Evolutionary conservation across 1,139 yeast species (phyloP).

Genomic region (Entelexis paramagnoliae): DNA sequence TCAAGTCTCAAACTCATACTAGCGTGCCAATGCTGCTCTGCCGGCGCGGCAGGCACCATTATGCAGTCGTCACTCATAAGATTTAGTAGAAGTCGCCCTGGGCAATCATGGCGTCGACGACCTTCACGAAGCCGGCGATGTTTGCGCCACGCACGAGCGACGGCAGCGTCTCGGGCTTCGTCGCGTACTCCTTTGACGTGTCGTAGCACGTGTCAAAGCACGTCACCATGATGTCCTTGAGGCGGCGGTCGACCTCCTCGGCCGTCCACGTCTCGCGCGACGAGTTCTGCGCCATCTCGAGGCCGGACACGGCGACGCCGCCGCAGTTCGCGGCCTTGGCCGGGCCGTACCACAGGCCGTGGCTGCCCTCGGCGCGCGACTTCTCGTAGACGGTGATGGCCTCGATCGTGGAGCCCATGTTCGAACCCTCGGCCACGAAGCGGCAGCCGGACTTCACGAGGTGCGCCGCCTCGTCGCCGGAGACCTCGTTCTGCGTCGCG

Average conservation of each 20-base stretch:
- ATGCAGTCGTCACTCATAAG: slow-evolving; percentile 1
- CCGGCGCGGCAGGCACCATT: not conserved
- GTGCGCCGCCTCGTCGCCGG: slow-evolving; percentile 93
- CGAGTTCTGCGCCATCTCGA: slow-evolving; percentile 99
- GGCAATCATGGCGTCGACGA: slow-evolving; percentile 95
- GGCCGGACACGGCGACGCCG: slow-evolving; percentile 98
- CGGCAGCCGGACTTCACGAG: slow-evolving; percentile 85
- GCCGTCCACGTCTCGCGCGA: slow-evolving; percentile 80
- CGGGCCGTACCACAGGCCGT: slow-evolving; percentile 87
- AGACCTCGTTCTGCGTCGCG: slow-evolving; percentile 97
- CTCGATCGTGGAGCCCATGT: slow-evolving; percentile 98
- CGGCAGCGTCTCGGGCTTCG: slow-evolving; percentile 64
- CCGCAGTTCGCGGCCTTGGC: slow-evolving; percentile 99
- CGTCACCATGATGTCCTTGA: slow-evolving; percentile 83
- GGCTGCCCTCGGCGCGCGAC: slow-evolving; percentile 45
- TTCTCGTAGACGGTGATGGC: slow-evolving; percentile 92
- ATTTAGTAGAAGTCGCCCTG: slow-evolving; percentile 68
- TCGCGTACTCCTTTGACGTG: slow-evolving; percentile 72
- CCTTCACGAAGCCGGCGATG: slow-evolving; percentile 97
- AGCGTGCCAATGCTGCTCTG: not conserved
- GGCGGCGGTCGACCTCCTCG: slow-evolving; percentile 79
- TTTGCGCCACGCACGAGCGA: slow-evolving; percentile 97
- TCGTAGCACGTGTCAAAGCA: slow-evolving; percentile 89
- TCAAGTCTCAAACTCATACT: not conserved
- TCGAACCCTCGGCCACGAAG: slow-evolving; percentile 96